Conservation (phyloP, 2,329 filamentous ascomycete species). For the Colletotrichum sp. region DNA sequence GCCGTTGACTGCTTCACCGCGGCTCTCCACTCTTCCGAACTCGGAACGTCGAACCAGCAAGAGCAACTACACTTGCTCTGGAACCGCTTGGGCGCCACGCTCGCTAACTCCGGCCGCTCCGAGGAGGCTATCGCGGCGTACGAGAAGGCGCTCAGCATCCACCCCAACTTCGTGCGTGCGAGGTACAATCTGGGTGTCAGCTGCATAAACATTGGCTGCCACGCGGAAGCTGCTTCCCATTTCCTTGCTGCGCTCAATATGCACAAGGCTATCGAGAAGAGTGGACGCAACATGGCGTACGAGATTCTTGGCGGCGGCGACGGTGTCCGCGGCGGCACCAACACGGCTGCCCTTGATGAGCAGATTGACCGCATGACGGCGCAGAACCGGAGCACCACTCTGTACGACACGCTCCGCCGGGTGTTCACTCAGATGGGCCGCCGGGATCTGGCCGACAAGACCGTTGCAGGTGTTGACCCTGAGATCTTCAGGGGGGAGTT, state of each 20-base stretch:
- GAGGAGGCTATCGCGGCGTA: conserved; percentile 98
- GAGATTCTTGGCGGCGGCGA: conserved; percentile 72
- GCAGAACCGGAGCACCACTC: conserved; percentile 95
- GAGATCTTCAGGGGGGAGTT: conserved; percentile 89
- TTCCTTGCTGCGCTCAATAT: conserved; percentile 90
- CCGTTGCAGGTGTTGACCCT: conserved; percentile 88
- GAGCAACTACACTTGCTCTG: conserved; percentile 92
- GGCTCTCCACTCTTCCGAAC: conserved; percentile 84
- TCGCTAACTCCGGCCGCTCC: conserved; percentile 90
- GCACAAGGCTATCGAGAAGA: conserved; percentile 91
- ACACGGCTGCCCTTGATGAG: conserved; percentile 63
- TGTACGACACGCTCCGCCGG: conserved; percentile 91
- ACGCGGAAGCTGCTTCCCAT: conserved; percentile 90
- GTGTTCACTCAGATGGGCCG: conserved; percentile 98
- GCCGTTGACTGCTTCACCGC: conserved; percentile 98
- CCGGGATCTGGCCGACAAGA: conserved; percentile 84
- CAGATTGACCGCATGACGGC: conserved; percentile 86
- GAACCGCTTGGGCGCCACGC: conserved; percentile 95
- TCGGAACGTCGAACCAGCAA: conserved; percentile 81
- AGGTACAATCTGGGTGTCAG: conserved; percentile 96
- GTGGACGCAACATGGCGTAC: conserved; percentile 80
- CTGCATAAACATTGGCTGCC: conserved; percentile 97
- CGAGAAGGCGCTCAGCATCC: conserved; percentile 86
- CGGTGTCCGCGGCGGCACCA: conserved; percentile 37
- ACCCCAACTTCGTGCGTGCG: conserved; percentile 95